These are phyloP conservation scores for Penicillium hesseltinei DNA, from an alignment of 2,329 filamentous ascomycete species.

Conservation along the genomic window DNA sequence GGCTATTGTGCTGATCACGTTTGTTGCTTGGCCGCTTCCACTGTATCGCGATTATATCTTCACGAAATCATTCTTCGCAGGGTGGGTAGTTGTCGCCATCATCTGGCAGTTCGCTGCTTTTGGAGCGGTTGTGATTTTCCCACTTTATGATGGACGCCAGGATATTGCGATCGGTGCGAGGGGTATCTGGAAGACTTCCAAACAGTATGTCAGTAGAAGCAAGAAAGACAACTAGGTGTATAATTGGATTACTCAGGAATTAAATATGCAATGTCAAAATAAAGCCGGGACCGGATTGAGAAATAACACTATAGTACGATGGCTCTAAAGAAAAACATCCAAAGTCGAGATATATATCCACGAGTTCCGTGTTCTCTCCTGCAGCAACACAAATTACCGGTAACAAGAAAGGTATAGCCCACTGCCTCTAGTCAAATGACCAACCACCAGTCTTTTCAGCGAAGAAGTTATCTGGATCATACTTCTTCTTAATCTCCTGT, in stretches of 20 bases:
- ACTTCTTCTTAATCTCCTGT: too few relatives aligned
- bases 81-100: slow-evolving; percentile 48
- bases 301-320: background rate
- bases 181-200: slow-evolving; percentile 22
- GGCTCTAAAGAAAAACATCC: too few relatives aligned
- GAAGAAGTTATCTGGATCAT: too few relatives aligned
- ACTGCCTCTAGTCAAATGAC: too few relatives aligned
- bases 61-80: slow-evolving; percentile 47
- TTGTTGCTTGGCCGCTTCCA: slow-evolving; percentile 51
- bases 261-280: background rate
- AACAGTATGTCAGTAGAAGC: background rate
- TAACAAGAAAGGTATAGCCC: too few relatives aligned
- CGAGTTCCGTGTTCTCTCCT: too few relatives aligned
- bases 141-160: slow-evolving; percentile 48
- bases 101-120: slow-evolving; percentile 52
- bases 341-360: too few relatives aligned
- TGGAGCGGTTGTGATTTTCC: slow-evolving; percentile 48
- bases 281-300: background rate
- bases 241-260: background rate
- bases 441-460: too few relatives aligned
- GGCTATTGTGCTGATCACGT: slow-evolving; percentile 47
- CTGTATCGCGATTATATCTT: slow-evolving; percentile 52
- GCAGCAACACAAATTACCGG: too few relatives aligned
- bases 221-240: background rate
- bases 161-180: slow-evolving; percentile 37